A percentile compares a stretch with the other conserved stretches of the same genome.
phyloP scores from a whole-genome alignment of 2,329 filamentous ascomycete genomes.

The Colletotrichum sp. region DNA sequence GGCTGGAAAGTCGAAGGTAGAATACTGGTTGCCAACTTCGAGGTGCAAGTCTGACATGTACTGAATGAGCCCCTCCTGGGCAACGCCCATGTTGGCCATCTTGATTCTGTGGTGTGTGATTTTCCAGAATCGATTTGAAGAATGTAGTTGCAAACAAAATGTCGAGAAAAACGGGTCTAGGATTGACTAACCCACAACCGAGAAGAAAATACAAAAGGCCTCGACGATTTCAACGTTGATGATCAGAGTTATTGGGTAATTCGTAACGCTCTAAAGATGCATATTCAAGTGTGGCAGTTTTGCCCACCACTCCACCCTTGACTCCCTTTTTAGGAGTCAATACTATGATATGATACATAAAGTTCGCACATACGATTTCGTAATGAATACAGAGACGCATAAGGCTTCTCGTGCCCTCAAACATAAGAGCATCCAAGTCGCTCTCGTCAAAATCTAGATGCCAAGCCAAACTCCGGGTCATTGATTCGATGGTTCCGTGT shows the following conservation, averaged over 20 bases:
- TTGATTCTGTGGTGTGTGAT: not conserved
- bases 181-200: not conserved
- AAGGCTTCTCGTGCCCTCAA: not conserved
- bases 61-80: conserved; percentile 30
- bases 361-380: conserved; percentile 9
- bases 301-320: not conserved
- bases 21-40: conserved; percentile 49
- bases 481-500: not conserved
- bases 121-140: not conserved
- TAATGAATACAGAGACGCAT: conserved; percentile 7
- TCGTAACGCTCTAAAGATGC: not conserved
- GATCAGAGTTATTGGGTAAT: not conserved
- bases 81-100: not conserved
- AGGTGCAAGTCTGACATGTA: conserved; percentile 58
- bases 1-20: conserved; percentile 42
- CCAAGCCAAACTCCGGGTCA: conserved; percentile 14
- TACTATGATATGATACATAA: conserved; percentile 14
- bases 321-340: not conserved
- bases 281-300: not conserved
- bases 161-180: not conserved
- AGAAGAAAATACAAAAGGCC: not conserved
- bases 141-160: not conserved
- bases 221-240: not conserved
- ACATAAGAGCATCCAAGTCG: not conserved
- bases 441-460: conserved; percentile 15